Evolutionary conservation across 352 stramenopile species (phyloP), one percentile per base, ranked within the genome.

Genomic region (Globisporangium ultimum): DNA sequence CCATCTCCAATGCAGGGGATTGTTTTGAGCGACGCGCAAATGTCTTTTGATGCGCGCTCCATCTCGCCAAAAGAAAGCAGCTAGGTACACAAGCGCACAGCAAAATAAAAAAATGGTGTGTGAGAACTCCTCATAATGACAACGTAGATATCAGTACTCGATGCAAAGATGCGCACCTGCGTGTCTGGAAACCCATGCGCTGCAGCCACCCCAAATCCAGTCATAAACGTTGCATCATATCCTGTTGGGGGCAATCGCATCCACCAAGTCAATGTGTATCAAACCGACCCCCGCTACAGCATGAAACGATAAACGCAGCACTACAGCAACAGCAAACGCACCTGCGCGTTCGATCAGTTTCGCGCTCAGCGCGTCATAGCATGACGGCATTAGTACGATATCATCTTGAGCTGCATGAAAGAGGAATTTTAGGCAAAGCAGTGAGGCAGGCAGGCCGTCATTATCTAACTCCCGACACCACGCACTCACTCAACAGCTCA

Each of bases 221-320:
- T 96, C 90, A 98, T 97, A 68, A 98, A 98, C 8, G 89, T 96
- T 20, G 88, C 74, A 32, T 92, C 70, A 66, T 97, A 98, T 18
- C 85, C 88, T 74, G 28, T 10, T 36, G 3, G 28, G 28, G 28
- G 7, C 8, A 11, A 36, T 11, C 24, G 24, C 24, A 32, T 32
- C 28, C 28, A 10, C 28, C 8, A 36, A 36, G 8, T 36, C 28
- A 36, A 36, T 36, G 8, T 10, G 3, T 36, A 5, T 36, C 28
- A 36, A 36, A 36, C 28, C 28, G 28, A 36, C 5, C 28, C 7
- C 4, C 9, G 10, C 18, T 9, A 8, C 28, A 50, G 11, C 53
- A 43, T 13, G 24, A 24, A 17, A 11, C n/a, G 24, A 32, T 32
- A 32, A 32, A 32, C 2, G 24, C 24, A 36, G 28, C 28, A 10